Evolutionary conservation across 164 flowering plant genomes (phyloP).

Genomic region (Magnolia kwangsiensis): DNA sequence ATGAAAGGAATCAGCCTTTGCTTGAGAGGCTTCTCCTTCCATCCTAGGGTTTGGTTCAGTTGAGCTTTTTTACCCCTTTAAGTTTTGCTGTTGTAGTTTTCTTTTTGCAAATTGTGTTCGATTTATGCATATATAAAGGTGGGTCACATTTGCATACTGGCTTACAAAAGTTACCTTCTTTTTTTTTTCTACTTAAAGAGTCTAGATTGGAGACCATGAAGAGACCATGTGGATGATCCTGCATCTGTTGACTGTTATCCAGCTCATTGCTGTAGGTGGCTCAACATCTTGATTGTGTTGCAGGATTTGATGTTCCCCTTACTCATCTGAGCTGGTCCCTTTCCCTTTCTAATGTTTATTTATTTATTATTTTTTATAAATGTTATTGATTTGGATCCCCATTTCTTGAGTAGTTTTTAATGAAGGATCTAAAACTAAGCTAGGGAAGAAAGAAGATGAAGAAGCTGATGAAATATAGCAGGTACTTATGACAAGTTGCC

Average conservation of each 20-base stretch:
- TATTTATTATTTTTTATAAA: background rate
- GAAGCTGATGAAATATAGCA: conserved; percentile 53
- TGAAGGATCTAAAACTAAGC: too few relatives aligned
- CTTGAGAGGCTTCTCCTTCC: too few relatives aligned
- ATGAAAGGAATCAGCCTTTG: too few relatives aligned
- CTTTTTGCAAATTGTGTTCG: too few relatives aligned
- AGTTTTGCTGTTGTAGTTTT: too few relatives aligned
- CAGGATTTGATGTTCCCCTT: conserved; percentile 27
- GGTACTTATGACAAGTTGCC: conserved; percentile 61
- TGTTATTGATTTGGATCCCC: background rate
- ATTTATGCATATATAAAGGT: background rate
- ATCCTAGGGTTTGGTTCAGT: too few relatives aligned
- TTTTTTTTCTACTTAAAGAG: background rate
- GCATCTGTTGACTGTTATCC: conserved; percentile 15
- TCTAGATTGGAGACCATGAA: conserved; percentile 15
- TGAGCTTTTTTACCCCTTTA: too few relatives aligned
- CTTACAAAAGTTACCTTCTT: background rate
- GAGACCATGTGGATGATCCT: conserved; percentile 19
- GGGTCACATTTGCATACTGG: background rate
- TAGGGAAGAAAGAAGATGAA: conserved; percentile 35
- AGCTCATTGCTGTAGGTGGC: conserved; percentile 25
- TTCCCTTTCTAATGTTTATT: background rate
- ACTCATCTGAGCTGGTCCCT: conserved; percentile 25
- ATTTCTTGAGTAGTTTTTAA: background rate
- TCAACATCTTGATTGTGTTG: background rate